Conservation (phyloP, 768 basidiomycete species). For the Macrolepiota fuliginosa region DNA sequence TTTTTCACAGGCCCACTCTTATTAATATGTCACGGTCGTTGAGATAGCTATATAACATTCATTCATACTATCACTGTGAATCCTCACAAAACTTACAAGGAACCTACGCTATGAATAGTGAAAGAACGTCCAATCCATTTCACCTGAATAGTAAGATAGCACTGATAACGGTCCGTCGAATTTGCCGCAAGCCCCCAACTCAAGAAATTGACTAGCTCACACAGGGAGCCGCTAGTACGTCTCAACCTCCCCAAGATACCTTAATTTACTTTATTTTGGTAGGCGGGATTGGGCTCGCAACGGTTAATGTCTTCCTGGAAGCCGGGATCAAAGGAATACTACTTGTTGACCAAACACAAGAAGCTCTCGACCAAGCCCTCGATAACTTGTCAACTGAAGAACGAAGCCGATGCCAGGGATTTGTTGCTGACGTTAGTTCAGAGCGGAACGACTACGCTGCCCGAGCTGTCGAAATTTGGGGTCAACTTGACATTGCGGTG, state of each 20-base stretch:
- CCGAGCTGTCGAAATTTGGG: neutral
- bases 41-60: too few relatives aligned
- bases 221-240: constrained; percentile 9
- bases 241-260: neutral
- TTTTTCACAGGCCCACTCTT: too few relatives aligned
- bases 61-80: too few relatives aligned
- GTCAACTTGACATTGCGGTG: constrained; percentile 14
- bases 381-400: neutral
- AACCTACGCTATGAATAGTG: neutral
- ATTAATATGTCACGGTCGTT: too few relatives aligned
- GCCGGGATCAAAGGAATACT: constrained; percentile 10
- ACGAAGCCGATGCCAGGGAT: neutral
- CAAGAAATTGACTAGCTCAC: neutral
- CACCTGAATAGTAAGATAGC: constrained; percentile 2
- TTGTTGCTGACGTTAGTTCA: constrained; percentile 11
- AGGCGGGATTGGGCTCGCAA: constrained; percentile 16
- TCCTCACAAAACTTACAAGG: too few relatives aligned
- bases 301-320: constrained; percentile 10
- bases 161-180: constrained; percentile 4
- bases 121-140: neutral
- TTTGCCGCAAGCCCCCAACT: neutral
- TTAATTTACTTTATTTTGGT: neutral
- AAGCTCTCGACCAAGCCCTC: neutral
- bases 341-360: constrained; percentile 12
- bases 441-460: neutral